phyloP scores from a whole-genome alignment of 371 early-diverging fungal genomes.

The Apophysomyces trapeziformis region DNA sequence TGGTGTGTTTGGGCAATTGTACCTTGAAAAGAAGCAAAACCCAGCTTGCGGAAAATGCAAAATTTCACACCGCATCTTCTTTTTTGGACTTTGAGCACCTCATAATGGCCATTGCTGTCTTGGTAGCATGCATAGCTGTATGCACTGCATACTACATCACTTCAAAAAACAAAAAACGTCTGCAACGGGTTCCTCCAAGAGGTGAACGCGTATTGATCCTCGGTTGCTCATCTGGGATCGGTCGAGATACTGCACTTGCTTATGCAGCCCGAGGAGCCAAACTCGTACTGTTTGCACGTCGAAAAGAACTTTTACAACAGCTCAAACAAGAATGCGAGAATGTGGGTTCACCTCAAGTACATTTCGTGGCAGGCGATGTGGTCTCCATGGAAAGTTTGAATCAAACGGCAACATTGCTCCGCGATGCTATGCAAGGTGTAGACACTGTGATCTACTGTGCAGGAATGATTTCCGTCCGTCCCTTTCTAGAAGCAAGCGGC shows the following conservation, averaged over 20 bases:
- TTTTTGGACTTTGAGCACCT: not conserved
- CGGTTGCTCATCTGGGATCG: constrained; percentile 86
- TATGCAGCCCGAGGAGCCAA: constrained; percentile 77
- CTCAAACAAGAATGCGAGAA: constrained; percentile 55
- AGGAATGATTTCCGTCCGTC: constrained; percentile 68
- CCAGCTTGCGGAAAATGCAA: no score
- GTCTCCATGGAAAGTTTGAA: constrained; percentile 37
- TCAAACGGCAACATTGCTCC: constrained; percentile 23
- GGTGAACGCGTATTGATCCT: constrained; percentile 74
- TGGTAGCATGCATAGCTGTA: not conserved
- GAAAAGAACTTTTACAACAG: constrained; percentile 52
- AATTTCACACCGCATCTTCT: no score
- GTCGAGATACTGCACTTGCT: constrained; percentile 65
- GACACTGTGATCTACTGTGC: constrained; percentile 76
- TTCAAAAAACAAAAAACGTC: constrained; percentile 14
- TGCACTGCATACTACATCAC: not conserved
- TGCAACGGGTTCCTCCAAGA: constrained; percentile 15
- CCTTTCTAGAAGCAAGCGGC: constrained; percentile 59
- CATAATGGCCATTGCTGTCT: not conserved
- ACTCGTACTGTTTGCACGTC: constrained; percentile 72
- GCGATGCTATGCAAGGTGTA: constrained; percentile 32
- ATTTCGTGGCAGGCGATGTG: constrained; percentile 35
- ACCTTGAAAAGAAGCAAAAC: no score
- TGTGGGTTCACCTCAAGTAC: constrained; percentile 26
- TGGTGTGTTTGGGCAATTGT: no score